Conservation (phyloP, 2,329 filamentous ascomycete genomes). For the Nemania abortiva region DNA sequence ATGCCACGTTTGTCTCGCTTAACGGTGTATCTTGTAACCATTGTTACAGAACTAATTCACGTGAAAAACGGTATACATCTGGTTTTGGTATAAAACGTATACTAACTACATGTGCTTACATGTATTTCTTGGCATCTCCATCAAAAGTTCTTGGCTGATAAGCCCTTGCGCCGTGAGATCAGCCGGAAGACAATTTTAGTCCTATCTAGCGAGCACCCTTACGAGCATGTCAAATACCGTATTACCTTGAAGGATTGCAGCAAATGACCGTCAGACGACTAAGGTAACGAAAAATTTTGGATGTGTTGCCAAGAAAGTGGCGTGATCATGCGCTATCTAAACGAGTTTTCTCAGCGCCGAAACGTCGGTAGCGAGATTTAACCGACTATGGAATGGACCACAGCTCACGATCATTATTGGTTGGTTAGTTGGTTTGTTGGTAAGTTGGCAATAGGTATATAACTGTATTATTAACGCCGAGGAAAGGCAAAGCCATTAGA, state of each 20-base stretch:
- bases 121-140: conserved; percentile 11
- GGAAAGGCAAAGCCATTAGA: not conserved
- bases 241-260: not conserved
- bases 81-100: not conserved
- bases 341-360: not conserved
- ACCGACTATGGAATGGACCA: conserved; percentile 4
- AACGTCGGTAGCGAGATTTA: conserved; percentile 6
- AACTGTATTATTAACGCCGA: not conserved
- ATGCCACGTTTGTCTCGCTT: no score
- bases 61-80: no score
- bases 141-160: conserved; percentile 23
- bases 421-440: not conserved
- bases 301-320: not conserved
- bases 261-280: not conserved
- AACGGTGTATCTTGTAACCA: no score
- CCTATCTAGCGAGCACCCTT: conserved; percentile 8
- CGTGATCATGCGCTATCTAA: not conserved
- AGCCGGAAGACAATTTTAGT: conserved; percentile 16
- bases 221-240: conserved; percentile 20
- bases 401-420: conserved; percentile 6
- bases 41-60: no score
- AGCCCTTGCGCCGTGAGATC: conserved; percentile 5
- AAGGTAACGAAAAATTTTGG: not conserved
- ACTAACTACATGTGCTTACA: not conserved
- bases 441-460: no score